Evolutionary conservation across 106 monocot genomes (phyloP).

Genomic region (Allium fistulosum): DNA sequence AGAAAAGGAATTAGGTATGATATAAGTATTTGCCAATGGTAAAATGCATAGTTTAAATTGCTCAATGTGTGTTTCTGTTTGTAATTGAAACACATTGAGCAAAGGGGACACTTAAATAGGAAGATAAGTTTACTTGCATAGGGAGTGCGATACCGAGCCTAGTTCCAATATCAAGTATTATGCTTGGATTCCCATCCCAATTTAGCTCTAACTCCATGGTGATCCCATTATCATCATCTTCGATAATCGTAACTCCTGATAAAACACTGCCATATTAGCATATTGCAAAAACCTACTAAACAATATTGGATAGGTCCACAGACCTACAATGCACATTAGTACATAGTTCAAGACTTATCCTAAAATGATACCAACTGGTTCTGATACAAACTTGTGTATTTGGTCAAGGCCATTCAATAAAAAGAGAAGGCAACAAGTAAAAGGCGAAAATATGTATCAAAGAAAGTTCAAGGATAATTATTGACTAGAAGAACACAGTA

Average conservation of each 20-base stretch:
- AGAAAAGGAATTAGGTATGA: too few species aligned
- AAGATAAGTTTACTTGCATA: conserved; percentile 34
- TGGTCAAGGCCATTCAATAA: neutral
- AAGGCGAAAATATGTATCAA: too few species aligned
- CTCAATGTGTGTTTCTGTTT: too few species aligned
- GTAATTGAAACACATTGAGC: too few species aligned
- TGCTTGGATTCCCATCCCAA: conserved; percentile 74
- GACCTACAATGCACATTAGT: too few species aligned
- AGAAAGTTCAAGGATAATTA: too few species aligned
- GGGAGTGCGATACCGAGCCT: conserved; percentile 45
- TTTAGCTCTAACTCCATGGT: conserved; percentile 65
- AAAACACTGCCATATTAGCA: neutral
- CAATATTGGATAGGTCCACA: too few species aligned
- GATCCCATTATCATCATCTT: conserved; percentile 27
- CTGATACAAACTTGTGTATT: neutral
- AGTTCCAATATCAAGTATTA: conserved; percentile 56
- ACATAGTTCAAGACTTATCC: too few species aligned
- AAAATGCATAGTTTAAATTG: too few species aligned
- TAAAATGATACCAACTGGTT: neutral
- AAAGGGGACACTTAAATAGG: conserved; percentile 1
- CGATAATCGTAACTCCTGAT: conserved; percentile 50
- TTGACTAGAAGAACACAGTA: too few species aligned
- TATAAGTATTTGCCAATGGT: too few species aligned
- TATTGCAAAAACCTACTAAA: neutral
- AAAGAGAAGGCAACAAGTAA: neutral